Conservation (phyloP, 2,329 filamentous ascomycete species). For the Diaporthe ampelina region DNA sequence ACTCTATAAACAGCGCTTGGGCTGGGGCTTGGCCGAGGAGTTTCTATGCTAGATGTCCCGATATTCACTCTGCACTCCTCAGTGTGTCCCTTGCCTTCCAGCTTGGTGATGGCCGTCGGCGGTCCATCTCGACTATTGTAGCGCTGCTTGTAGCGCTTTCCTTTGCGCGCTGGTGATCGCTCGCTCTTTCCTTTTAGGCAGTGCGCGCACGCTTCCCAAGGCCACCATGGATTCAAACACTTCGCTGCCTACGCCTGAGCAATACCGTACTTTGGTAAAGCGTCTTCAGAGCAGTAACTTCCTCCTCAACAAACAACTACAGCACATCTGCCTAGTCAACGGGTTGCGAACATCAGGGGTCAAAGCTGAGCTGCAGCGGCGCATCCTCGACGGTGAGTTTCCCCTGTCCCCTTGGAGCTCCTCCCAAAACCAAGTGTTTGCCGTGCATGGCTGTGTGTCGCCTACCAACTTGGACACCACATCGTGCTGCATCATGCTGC, state of each 20-base stretch:
- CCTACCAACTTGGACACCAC: not conserved
- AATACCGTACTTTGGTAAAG: constrained; percentile 61
- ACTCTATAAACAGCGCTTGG: not conserved
- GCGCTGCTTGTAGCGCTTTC: constrained; percentile 25
- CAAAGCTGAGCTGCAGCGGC: constrained; percentile 84
- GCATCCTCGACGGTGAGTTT: constrained; percentile 82
- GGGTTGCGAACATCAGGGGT: constrained; percentile 84
- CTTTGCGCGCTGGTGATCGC: constrained; percentile 29
- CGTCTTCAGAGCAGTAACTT: constrained; percentile 52
- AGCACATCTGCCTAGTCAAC: constrained; percentile 81
- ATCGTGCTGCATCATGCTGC: not conserved
- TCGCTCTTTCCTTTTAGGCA: constrained; percentile 25
- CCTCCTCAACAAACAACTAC: constrained; percentile 75
- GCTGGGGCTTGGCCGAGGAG: not conserved
- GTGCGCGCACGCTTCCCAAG: constrained; percentile 20
- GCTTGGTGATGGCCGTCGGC: constrained; percentile 29
- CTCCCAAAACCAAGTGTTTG: not conserved
- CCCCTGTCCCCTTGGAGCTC: not conserved
- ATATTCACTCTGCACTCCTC: not conserved
- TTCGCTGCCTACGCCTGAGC: constrained; percentile 50
- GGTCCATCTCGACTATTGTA: constrained; percentile 10
- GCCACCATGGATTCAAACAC: constrained; percentile 41
- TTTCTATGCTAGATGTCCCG: constrained; percentile 1
- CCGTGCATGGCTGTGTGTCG: not conserved
- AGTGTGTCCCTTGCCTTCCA: not conserved